Conservation (phyloP, 2,329 filamentous ascomycete species). For the Dactylonectria estremocensis region DNA sequence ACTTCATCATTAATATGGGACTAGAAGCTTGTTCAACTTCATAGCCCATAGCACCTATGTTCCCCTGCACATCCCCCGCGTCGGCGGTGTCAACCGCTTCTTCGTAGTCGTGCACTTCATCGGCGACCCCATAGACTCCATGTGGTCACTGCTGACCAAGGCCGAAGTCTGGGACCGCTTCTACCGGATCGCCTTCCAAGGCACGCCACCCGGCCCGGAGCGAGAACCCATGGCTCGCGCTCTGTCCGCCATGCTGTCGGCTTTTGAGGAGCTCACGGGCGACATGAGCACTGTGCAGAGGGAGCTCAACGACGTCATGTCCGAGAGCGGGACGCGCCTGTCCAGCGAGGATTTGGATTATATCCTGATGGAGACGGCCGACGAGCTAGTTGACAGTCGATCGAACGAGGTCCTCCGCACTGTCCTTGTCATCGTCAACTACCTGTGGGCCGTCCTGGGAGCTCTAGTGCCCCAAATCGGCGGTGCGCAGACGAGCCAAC, state of each 20-base stretch:
- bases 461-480: slow-evolving; percentile 17
- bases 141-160: slow-evolving; percentile 16
- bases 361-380: slow-evolving; percentile 4
- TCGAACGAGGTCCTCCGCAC: slow-evolving; percentile 29
- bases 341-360: too few species aligned
- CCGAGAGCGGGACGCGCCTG: too few species aligned
- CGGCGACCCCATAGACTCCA: slow-evolving; percentile 27
- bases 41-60: too few species aligned
- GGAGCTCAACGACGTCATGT: slow-evolving; percentile 20
- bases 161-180: slow-evolving; percentile 19
- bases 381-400: slow-evolving; percentile 20
- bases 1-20: neutral
- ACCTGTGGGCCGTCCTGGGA: slow-evolving; percentile 23
- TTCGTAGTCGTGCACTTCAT: slow-evolving; percentile 20
- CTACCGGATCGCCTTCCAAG: slow-evolving; percentile 2
- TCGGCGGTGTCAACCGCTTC: neutral
- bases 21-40: neutral
- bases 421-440: slow-evolving; percentile 27
- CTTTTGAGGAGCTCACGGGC: slow-evolving; percentile 33
- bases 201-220: too few species aligned
- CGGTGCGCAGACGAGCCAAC: slow-evolving; percentile 11
- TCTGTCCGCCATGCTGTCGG: slow-evolving; percentile 24
- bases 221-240: neutral
- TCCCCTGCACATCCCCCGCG: neutral
- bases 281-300: slow-evolving; percentile 22